Conservation (phyloP, 2,329 filamentous ascomycete genomes). For the Aspergillus bombycis region DNA sequence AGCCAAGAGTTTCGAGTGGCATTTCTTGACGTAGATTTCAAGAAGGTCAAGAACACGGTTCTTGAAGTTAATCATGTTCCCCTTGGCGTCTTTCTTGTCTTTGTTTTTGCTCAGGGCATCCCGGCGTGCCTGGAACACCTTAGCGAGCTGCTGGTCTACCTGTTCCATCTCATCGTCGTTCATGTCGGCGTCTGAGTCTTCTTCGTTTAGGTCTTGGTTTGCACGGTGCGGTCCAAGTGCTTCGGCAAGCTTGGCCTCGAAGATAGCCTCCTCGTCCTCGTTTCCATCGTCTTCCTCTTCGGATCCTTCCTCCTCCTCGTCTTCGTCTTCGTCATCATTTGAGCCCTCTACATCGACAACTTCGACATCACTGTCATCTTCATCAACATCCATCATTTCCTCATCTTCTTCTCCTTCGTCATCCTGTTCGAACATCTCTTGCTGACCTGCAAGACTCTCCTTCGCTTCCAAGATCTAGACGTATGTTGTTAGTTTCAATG, state of each 20-base stretch:
- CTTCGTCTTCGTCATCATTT: constrained; percentile 36
- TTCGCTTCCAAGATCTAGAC: constrained; percentile 70
- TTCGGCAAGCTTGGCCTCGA: constrained; percentile 76
- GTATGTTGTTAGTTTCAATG: not conserved
- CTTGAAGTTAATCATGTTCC: constrained; percentile 92
- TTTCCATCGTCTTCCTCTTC: constrained; percentile 37
- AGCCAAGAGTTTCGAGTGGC: constrained; percentile 68
- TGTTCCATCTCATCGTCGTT: constrained; percentile 94
- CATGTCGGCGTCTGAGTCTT: constrained; percentile 75
- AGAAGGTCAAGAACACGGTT: constrained; percentile 87
- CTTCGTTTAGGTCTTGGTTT: constrained; percentile 61
- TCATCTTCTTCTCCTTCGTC: constrained; percentile 61
- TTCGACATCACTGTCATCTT: constrained; percentile 41
- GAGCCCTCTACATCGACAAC: constrained; percentile 45
- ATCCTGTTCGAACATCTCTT: constrained; percentile 78
- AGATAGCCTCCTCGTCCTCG: constrained; percentile 59
- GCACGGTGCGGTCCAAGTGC: constrained; percentile 72
- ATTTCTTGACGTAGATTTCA: constrained; percentile 79
- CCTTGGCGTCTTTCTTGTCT: constrained; percentile 83
- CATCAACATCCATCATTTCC: constrained; percentile 54
- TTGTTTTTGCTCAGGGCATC: constrained; percentile 74
- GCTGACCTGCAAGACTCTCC: constrained; percentile 81
- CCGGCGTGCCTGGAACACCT: constrained; percentile 79
- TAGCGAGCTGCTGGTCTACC: constrained; percentile 78
- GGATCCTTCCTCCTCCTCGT: constrained; percentile 47